phyloP scores from a whole-genome alignment of 306 rosid species.

The Lathyrus tuberosus region DNA sequence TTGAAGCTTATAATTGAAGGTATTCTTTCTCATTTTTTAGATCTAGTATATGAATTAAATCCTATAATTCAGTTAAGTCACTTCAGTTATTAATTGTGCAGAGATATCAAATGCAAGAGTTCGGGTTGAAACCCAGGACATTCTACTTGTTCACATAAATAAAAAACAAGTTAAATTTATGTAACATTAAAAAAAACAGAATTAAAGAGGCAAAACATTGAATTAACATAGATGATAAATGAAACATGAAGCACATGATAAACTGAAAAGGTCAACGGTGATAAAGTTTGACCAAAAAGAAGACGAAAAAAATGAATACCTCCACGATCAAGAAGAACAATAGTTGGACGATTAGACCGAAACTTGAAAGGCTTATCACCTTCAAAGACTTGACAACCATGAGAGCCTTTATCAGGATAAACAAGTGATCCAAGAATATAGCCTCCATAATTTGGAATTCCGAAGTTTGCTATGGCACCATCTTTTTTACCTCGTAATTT shows the following conservation, averaged over 20 bases:
- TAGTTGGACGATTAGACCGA: slow-evolving; percentile 47
- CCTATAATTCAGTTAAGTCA: background rate
- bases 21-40: too few species aligned
- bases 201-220: slow-evolving; percentile 5
- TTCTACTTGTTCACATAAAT: too few species aligned
- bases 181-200: slow-evolving; percentile 1
- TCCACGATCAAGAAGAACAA: slow-evolving; percentile 89
- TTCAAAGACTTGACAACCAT: slow-evolving; percentile 65
- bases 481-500: slow-evolving; percentile 51
- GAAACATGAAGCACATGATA: background rate
- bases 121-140: too few species aligned
- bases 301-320: slow-evolving; percentile 45
- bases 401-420: slow-evolving; percentile 59
- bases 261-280: slow-evolving; percentile 31
- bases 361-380: slow-evolving; percentile 75
- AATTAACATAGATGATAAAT: background rate
- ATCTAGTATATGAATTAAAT: background rate
- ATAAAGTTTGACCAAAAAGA: background rate
- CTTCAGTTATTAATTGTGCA: too few species aligned
- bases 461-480: slow-evolving; percentile 85
- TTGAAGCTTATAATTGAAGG: too few species aligned
- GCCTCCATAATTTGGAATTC: slow-evolving; percentile 92
- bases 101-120: too few species aligned
- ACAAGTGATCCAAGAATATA: slow-evolving; percentile 68
- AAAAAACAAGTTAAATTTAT: background rate